A percentile compares a stretch with the other conserved stretches of the same genome.
Conservation (phyloP, 2,329 filamentous ascomycete species). For the Penicillium polonicum region DNA sequence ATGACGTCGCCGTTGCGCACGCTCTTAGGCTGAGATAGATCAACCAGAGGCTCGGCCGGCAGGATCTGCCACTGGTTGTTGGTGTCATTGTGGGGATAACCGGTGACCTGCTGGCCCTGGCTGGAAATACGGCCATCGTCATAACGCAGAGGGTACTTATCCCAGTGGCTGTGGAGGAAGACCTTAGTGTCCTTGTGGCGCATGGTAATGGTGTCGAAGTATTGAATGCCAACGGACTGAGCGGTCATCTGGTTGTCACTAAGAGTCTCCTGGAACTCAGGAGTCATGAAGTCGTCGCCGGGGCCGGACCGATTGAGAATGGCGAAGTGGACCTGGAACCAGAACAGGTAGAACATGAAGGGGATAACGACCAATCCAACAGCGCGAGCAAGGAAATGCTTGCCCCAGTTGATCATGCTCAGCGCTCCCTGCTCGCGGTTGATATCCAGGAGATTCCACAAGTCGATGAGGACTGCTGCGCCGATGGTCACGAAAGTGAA, state of each 20-base stretch:
- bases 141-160: conserved; percentile 88
- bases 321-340: conserved; percentile 99
- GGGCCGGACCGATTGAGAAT: conserved; percentile 86
- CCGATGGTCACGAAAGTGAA: conserved; percentile 98
- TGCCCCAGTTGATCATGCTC: conserved; percentile 72
- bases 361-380: conserved; percentile 84
- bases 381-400: conserved; percentile 87
- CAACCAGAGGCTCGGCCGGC: conserved; percentile 56
- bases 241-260: conserved; percentile 91
- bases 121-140: conserved; percentile 96
- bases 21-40: conserved; percentile 58
- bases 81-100: conserved; percentile 96
- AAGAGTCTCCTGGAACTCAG: conserved; percentile 95
- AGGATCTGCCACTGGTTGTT: conserved; percentile 98
- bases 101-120: conserved; percentile 96
- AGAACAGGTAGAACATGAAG: conserved; percentile 98
- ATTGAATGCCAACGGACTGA: conserved; percentile 81
- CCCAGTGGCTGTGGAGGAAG: conserved; percentile 89
- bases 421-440: conserved; percentile 81
- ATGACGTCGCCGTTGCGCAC: conserved; percentile 84
- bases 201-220: conserved; percentile 83
- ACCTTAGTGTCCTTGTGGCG: conserved; percentile 97
- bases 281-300: conserved; percentile 98
- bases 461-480: conserved; percentile 86
- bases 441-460: conserved; percentile 91